These are phyloP conservation scores for Xylaria nigripes DNA, from an alignment of 495 filamentous ascomycete species.

Conservation along the genomic window DNA sequence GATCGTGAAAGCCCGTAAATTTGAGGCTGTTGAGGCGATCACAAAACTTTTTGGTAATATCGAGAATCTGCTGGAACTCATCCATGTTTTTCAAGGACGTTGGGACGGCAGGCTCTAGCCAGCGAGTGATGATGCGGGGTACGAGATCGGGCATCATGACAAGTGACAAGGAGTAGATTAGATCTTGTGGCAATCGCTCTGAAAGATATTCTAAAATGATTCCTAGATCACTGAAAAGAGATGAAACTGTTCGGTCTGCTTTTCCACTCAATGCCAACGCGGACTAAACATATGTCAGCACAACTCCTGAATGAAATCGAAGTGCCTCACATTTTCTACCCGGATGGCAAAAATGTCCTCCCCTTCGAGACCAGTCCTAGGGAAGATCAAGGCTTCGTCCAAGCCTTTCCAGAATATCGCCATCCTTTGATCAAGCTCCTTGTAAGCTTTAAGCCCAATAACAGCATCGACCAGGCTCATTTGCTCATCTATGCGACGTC, in stretches of 20 bases:
- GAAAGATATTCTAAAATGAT: constrained; percentile 57
- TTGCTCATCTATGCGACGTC: constrained; percentile 32
- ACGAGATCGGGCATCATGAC: constrained; percentile 59
- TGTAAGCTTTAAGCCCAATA: constrained; percentile 41
- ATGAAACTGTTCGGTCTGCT: constrained; percentile 32
- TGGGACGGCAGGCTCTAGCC: constrained; percentile 71
- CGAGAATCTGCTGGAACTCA: constrained; percentile 58
- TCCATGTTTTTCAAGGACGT: constrained; percentile 58
- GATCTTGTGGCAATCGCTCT: constrained; percentile 52
- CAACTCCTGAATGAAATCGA: not conserved
- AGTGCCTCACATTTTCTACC: constrained; percentile 33
- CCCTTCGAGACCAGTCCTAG: constrained; percentile 36
- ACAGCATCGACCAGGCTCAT: constrained; percentile 41
- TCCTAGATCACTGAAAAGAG: constrained; percentile 52
- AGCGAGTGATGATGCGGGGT: constrained; percentile 56
- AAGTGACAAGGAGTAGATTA: constrained; percentile 54
- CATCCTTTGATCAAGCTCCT: constrained; percentile 44
- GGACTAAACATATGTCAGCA: constrained; percentile 26
- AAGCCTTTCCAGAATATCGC: constrained; percentile 44
- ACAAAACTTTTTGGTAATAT: constrained; percentile 54
- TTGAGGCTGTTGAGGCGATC: constrained; percentile 49
- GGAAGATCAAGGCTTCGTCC: constrained; percentile 40
- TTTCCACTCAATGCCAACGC: constrained; percentile 25
- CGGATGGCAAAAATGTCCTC: constrained; percentile 26
- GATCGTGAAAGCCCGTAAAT: constrained; percentile 59